Base-by-base conservation (phyloP, 2,329 filamentous ascomycete genomes). In the Alternaria sp. region DNA sequence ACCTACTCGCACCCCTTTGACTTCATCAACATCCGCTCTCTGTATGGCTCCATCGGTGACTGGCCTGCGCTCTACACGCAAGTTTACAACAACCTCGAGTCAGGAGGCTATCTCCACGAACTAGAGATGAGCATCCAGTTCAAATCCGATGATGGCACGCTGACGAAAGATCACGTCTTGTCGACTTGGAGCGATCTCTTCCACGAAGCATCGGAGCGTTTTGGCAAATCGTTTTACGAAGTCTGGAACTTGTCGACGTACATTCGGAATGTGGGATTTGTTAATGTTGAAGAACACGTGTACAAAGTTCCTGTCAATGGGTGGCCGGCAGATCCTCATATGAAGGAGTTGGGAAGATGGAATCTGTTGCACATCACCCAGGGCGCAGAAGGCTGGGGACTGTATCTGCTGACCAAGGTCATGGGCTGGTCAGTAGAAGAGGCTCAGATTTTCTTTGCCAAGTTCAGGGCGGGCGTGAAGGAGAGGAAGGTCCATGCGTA, bases 21-120 rank as follows among this genome's bases (percentile, higher is more conserved):
- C 60, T 77, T 80, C 45, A 78, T 82, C 58, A 79, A 82, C 62
- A 66, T 79, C 14, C 77, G 80, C 37, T 76, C 76, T 11, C 62
- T 82, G 8, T 79, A 78, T 54, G 79, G 80, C 28, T 76, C 72
- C 52, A 77, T 82, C 14, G 70, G 73, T 3, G 77, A 80, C 53
- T 82, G 80, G 80, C 70, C 75, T 28, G 65, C 69, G n/a, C 75
- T 81, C 7, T 77, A 68, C 39, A 23, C 52, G n/a, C 68, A 76
- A 53, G 62, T 67, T 9, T 70, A 72, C 45, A 51, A 59, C 42
- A 55, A 67, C 39, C 58, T 73, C 6, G 68, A 70, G 45, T 76
- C 77, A 0, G 78, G 78, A 21, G 78, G 77, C 33, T 79, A 73
- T 62, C 59, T 80, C 31, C 76, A 80, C 60, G 68, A 78, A 44